Percentiles rank a stretch among this genome's conserved stretches.
These are phyloP conservation scores for Luffa acutangula DNA, from an alignment of 306 rosid genomes.

Conservation along the genomic window DNA sequence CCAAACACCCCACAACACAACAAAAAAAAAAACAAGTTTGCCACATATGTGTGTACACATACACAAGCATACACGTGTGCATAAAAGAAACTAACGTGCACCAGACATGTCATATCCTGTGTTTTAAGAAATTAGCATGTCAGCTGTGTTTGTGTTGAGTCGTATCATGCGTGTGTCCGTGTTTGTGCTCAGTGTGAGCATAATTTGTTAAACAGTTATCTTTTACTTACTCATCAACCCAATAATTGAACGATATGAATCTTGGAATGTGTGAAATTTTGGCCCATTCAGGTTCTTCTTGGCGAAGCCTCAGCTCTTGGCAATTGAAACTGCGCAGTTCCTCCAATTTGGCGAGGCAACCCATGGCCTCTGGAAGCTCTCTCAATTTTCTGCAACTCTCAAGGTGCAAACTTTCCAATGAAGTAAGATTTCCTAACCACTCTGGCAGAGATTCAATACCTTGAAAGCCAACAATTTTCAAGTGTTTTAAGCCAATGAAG, in stretches of 20 bases:
- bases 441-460: constrained; percentile 6
- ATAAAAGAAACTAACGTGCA: not conserved
- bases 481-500: not conserved
- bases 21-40: no score
- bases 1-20: no score
- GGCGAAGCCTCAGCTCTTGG: constrained; percentile 7
- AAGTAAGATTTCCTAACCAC: not conserved
- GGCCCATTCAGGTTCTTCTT: constrained; percentile 7
- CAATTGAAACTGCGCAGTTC: constrained; percentile 7
- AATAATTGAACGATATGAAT: constrained; percentile 7
- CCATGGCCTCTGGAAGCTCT: constrained; percentile 5
- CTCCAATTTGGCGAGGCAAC: not conserved
- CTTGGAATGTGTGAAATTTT: not conserved
- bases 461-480: constrained; percentile 7
- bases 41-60: not conserved
- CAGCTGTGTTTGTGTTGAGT: not conserved
- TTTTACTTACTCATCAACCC: constrained; percentile 8
- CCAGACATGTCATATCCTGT: not conserved
- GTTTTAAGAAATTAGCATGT: not conserved
- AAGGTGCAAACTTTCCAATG: not conserved
- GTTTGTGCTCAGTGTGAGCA: not conserved
- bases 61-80: no score
- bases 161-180: not conserved
- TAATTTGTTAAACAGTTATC: not conserved
- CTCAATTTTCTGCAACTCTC: constrained; percentile 7